Evolutionary conservation across 495 filamentous ascomycete genomes (phyloP).

Genomic region (Haplographium delicatum): DNA sequence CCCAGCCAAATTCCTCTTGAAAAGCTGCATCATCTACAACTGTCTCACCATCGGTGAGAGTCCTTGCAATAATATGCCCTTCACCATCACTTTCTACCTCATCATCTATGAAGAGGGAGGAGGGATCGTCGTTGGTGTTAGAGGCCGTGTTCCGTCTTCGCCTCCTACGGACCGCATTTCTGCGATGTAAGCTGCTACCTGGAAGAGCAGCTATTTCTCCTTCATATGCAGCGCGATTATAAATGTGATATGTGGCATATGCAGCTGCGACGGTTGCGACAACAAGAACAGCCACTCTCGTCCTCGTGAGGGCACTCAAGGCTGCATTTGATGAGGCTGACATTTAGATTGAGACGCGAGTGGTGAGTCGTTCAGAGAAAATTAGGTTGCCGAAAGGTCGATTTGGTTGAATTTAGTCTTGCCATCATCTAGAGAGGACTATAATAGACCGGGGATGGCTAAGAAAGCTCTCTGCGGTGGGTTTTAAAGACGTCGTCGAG

Average conservation of each 20-base stretch:
- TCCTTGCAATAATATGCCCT: constrained; percentile 30
- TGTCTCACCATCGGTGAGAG: constrained; percentile 48
- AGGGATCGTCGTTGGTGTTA: constrained; percentile 17
- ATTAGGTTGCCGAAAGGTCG: too few species aligned
- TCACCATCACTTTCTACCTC: constrained; percentile 44
- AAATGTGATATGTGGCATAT: constrained; percentile 14
- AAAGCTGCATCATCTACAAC: constrained; percentile 56
- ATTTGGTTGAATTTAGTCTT: too few species aligned
- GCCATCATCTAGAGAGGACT: too few species aligned
- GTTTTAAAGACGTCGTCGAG: too few species aligned
- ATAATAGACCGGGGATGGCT: too few species aligned
- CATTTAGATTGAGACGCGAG: constrained; percentile 14
- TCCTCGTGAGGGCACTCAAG: constrained; percentile 26
- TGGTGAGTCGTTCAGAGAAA: too few species aligned
- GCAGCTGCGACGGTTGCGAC: constrained; percentile 13
- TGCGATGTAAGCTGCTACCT: constrained; percentile 41
- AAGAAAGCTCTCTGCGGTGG: too few species aligned
- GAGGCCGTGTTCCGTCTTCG: constrained; percentile 19
- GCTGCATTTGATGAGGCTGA: constrained; percentile 26
- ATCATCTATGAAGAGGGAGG: constrained; percentile 12
- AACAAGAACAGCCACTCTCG: constrained; percentile 12
- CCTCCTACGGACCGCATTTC: constrained; percentile 48
- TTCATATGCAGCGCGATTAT: constrained; percentile 3
- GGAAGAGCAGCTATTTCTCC: constrained; percentile 1
- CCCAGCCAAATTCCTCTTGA: constrained; percentile 48